Conservation (phyloP, 176 grass and related monocot genomes). For the Oryza meyeriana region DNA sequence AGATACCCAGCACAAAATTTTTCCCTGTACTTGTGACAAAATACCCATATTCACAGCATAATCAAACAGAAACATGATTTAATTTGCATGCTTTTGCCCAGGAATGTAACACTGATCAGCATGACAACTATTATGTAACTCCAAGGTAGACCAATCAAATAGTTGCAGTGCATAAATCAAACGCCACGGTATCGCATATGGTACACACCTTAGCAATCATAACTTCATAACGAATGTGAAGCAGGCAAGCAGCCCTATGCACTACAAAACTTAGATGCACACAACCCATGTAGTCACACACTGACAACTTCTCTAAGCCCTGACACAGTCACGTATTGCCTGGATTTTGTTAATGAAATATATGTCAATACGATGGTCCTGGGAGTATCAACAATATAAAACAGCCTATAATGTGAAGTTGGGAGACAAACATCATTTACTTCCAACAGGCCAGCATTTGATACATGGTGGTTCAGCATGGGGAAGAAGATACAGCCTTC, state of each 20-base stretch:
- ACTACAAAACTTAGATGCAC: background rate
- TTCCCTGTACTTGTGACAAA: background rate
- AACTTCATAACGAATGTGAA: background rate
- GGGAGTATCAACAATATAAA: too few relatives aligned
- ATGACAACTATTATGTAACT: conserved; percentile 1
- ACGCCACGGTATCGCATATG: background rate
- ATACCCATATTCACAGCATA: background rate
- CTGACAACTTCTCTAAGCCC: background rate
- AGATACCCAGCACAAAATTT: background rate
- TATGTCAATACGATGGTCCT: too few relatives aligned
- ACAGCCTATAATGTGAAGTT: too few relatives aligned
- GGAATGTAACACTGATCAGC: background rate
- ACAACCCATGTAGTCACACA: background rate
- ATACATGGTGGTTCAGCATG: too few relatives aligned
- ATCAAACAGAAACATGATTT: background rate
- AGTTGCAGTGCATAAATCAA: background rate
- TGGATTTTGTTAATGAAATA: background rate
- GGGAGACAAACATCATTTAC: too few relatives aligned
- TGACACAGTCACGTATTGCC: too few relatives aligned
- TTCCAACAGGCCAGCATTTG: too few relatives aligned
- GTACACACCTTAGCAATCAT: background rate
- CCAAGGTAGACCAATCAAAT: background rate
- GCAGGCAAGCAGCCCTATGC: background rate
- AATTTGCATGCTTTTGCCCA: background rate
- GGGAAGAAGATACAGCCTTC: too few relatives aligned